A percentile compares a stretch with the other conserved stretches of the same genome.
Conservation (phyloP, 2,329 filamentous ascomycete genomes). For the Bertia moriformis region DNA sequence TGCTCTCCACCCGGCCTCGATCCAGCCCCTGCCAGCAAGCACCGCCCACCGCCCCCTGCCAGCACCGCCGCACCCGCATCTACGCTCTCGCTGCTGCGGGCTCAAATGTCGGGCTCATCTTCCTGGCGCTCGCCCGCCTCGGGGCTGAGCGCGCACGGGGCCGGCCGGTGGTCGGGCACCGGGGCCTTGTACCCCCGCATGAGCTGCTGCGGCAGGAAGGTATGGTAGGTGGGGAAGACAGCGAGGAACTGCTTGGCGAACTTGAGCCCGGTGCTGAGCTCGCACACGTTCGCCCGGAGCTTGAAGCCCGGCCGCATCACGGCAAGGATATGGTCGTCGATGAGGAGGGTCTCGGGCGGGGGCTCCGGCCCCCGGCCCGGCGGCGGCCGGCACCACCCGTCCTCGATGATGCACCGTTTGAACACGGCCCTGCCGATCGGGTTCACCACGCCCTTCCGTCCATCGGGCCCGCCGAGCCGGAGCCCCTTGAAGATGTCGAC, state of each 20-base stretch:
- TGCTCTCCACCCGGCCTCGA: neutral
- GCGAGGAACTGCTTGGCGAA: conserved; percentile 47
- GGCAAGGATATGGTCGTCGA: conserved; percentile 47
- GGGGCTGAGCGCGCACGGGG: conserved; percentile 25
- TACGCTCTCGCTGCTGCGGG: no score
- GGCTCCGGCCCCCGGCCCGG: no score
- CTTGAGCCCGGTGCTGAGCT: conserved; percentile 41
- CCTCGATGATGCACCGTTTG: conserved; percentile 27
- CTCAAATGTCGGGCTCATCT: neutral
- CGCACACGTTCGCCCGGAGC: conserved; percentile 32
- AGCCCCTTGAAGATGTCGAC: conserved; percentile 25
- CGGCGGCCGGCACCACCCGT: conserved; percentile 20
- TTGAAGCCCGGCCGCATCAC: conserved; percentile 41
- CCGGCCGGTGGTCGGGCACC: conserved; percentile 22
- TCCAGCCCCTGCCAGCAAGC: no score
- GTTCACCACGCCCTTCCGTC: conserved; percentile 15
- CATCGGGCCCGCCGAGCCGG: conserved; percentile 15
- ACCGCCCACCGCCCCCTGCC: no score
- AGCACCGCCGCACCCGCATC: no score
- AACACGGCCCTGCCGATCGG: conserved; percentile 29
- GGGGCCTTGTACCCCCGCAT: conserved; percentile 55
- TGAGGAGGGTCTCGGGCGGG: conserved; percentile 33
- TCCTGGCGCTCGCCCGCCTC: conserved; percentile 5
- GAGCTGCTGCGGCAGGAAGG: conserved; percentile 51
- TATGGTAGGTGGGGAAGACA: conserved; percentile 47